Base-by-base conservation (phyloP, 2,329 filamentous ascomycete genomes). In the Talaromyces sp. region DNA sequence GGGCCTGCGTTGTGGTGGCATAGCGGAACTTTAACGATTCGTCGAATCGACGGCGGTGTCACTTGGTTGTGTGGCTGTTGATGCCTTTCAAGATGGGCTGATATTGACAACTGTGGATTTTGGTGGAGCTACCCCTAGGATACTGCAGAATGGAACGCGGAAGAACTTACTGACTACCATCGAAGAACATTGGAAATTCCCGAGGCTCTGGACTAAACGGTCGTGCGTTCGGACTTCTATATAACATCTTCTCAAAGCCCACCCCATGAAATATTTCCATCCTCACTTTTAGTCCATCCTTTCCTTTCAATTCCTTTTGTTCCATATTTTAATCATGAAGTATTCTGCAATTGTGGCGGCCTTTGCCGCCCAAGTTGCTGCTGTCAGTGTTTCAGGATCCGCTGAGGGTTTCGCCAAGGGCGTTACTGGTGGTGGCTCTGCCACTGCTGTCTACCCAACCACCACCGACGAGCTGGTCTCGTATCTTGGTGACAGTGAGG, bases 361-460 rank as follows among this genome's bases (percentile, higher is more conserved):
- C 22, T 51, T 64, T 27, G 61, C 58, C 41, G 55, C 55, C 37
- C 60, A 59, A 39, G 61, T 54, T 17, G 58, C 58, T 37, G 61
- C 61, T 22, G 53, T 60, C 35, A 55, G 61, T 43, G 65, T 68
- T 47, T 59, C 65, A 17, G 69, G 69, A 30, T 51, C 74, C 32
- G 70, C 77, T n/a, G 73, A 77, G 57, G 79, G 79, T 51, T 81
- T 81, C 54, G 79, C 77, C 14, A 68, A 73, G 53, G 81, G 82
- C 44, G 80, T 83, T 24, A 87, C 85, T 16, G 85, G 85, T 33
- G 85, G 85, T 63, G 84, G 83, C 48, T 75, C 61, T 54, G 83
- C 81, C 19, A 70, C 75, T 8, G 68, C 81, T 24, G 81, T 81
- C 16, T 81, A 82, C 60, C 84, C 84, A 11, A 73, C 67, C 16